Evolutionary conservation across 805 yeast genomes (phyloP), one percentile per base, ranked within the genome.

Genomic region (Blastobotrys robertii): DNA sequence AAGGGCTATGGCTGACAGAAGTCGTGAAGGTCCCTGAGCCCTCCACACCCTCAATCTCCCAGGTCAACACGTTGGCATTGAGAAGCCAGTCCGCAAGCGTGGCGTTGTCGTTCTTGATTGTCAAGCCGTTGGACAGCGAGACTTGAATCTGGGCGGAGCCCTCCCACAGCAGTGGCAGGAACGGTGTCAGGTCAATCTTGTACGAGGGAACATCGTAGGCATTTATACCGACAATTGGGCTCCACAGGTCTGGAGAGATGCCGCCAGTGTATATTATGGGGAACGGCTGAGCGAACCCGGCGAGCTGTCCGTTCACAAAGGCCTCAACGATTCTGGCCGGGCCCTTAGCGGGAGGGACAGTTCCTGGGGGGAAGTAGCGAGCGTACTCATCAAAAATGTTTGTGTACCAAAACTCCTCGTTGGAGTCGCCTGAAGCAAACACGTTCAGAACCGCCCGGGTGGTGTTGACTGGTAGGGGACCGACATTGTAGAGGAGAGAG

Each of bases 221-320:
- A 45, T 77, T 72, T 13, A 73, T 69, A 2, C 84, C 79, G 5
- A 85, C 94, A 47, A 83, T 76, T 2, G 94, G 85, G 37, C 72
- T 68, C 95, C 95, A 86, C 40, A 85, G 63, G 3, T 80, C 69
- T 1, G 95, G 94, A 1, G 87, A 74, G 28, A 80, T 64, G 1
- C 95, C 95, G 7, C 95, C 95, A 1, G 94, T 77, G 63, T 70
- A 86, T 11, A 86, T 72, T 6, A 79, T 74, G 1, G 90, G 88
- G 50, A 74, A 76, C 2, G 95, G 94, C 19, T 77, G 66, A 25
- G 72, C 73, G 2, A 77, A 64, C 2, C 80, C 80, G 6, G 84
- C 72, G 40, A 81, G 69, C 19, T 67, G 51, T 28, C 74, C 84
- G 50, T 79, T 71, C 37, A 81, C 63, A 49, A 67, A 79, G 3